Evolutionary conservation across 768 basidiomycete genomes (phyloP).

Genomic region (Xerocomellus chrysenteron): DNA sequence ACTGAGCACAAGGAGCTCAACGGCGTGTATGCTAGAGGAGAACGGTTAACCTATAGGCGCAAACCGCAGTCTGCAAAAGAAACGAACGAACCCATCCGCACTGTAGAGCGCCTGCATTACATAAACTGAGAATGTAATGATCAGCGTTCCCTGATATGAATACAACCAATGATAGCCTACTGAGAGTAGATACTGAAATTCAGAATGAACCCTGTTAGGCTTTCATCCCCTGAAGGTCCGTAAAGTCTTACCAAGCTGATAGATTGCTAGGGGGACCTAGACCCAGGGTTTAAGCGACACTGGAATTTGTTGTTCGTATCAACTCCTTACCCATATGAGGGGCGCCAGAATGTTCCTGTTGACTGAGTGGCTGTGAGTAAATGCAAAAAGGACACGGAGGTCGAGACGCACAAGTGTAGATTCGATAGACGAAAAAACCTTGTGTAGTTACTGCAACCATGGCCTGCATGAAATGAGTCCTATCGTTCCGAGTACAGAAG

Average conservation of each 20-base stretch:
- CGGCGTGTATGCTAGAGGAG: neutral
- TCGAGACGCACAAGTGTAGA: conserved; percentile 8
- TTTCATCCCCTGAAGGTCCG: neutral
- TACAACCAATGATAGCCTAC: neutral
- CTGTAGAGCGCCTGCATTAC: neutral
- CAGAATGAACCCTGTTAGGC: neutral
- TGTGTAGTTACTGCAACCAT: conserved; percentile 3
- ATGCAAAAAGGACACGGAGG: no score
- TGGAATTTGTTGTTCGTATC: neutral
- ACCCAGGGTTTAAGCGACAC: neutral
- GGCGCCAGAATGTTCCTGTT: conserved; percentile 1
- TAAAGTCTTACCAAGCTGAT: conserved; percentile 10
- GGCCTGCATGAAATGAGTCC: neutral
- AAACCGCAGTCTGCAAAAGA: neutral
- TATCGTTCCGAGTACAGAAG: neutral
- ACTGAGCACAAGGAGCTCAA: neutral
- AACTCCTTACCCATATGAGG: conserved; percentile 9
- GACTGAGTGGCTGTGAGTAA: conserved; percentile 4
- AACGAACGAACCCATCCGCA: conserved; percentile 7
- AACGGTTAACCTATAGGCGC: neutral
- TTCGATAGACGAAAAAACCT: conserved; percentile 12
- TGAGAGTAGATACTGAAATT: neutral
- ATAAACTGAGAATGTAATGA: conserved; percentile 1
- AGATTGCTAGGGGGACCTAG: neutral
- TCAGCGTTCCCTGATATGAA: neutral